phyloP scores from a whole-genome alignment of 1,139 yeast species.

The Suhomyces chickasaworum region DNA sequence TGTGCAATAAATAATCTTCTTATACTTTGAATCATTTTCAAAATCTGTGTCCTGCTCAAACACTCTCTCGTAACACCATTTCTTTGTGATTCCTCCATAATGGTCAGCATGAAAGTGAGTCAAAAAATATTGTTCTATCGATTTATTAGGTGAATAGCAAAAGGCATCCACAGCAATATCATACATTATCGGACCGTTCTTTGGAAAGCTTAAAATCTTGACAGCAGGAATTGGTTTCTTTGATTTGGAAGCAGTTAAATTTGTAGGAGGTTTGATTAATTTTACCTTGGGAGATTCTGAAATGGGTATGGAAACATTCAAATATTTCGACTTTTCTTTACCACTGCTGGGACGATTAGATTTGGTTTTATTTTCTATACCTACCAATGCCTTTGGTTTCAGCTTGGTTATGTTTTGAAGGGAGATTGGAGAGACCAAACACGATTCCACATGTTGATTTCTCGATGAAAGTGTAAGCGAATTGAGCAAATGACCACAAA shows the following conservation, averaged over 20 bases:
- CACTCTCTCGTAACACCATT: conserved; percentile 61
- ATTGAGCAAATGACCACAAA: conserved; percentile 45
- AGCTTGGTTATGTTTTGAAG: conserved; percentile 2
- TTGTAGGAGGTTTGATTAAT: conserved; percentile 28
- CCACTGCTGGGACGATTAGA: not conserved
- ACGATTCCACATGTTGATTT: conserved; percentile 60
- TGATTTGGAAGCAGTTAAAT: conserved; percentile 18
- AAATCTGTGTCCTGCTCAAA: conserved; percentile 33
- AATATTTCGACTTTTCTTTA: conserved; percentile 15
- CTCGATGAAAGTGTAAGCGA: conserved; percentile 41
- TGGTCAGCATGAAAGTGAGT: conserved; percentile 94
- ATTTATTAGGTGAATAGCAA: conserved; percentile 50
- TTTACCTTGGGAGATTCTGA: conserved; percentile 11
- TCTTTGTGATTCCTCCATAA: conserved; percentile 79
- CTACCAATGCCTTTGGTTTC: not conserved
- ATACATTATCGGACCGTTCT: conserved; percentile 21
- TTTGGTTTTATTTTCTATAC: not conserved
- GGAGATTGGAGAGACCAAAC: conserved; percentile 28
- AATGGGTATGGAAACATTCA: conserved; percentile 16
- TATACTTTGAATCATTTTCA: conserved; percentile 44
- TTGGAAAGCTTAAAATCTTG: conserved; percentile 52
- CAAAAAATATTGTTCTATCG: conserved; percentile 55
- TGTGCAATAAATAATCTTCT: conserved; percentile 64
- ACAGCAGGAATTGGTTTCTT: conserved; percentile 54
- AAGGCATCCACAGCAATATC: conserved; percentile 70